Conservation (phyloP, 495 filamentous ascomycete species). For the Penicillium bialowiezense region DNA sequence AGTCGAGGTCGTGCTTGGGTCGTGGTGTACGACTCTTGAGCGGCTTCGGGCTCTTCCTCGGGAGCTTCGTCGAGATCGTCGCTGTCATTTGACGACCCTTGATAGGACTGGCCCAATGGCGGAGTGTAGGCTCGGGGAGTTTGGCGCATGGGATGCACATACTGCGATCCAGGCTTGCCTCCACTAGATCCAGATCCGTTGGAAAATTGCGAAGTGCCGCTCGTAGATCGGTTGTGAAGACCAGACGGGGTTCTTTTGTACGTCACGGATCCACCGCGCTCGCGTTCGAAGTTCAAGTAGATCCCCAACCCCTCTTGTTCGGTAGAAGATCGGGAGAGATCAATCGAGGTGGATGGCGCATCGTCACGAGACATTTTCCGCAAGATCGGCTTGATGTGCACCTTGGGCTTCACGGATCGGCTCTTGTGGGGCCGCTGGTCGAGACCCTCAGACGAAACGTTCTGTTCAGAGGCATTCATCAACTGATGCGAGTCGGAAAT, state of each 20-base stretch:
- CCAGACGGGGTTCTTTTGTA: conserved; percentile 34
- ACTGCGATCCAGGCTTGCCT: conserved; percentile 49
- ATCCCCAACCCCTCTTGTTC: conserved; percentile 59
- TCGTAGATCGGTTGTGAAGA: conserved; percentile 53
- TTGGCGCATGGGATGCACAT: conserved; percentile 60
- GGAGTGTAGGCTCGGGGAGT: conserved; percentile 56
- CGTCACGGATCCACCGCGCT: conserved; percentile 29
- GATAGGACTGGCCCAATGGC: conserved; percentile 50
- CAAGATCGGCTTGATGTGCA: conserved; percentile 57
- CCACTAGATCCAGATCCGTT: conserved; percentile 45
- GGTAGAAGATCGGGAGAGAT: conserved; percentile 52
- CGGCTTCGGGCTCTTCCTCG: conserved; percentile 19
- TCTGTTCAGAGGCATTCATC: conserved; percentile 5
- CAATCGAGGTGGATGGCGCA: conserved; percentile 41
- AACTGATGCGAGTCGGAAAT: conserved; percentile 8
- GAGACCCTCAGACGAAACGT: conserved; percentile 19
- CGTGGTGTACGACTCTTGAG: conserved; percentile 25
- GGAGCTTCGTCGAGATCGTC: conserved; percentile 40
- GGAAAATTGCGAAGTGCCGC: conserved; percentile 56
- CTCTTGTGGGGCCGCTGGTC: conserved; percentile 25
- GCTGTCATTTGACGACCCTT: conserved; percentile 48
- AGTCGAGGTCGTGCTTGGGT: conserved; percentile 33
- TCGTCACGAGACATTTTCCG: conserved; percentile 53
- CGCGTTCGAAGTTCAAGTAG: conserved; percentile 46
- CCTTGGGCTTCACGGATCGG: conserved; percentile 28